A percentile compares a stretch with the other conserved stretches of the same genome.
Conservation (phyloP, 2,329 filamentous ascomycete genomes). For the Talaromyces sp. region DNA sequence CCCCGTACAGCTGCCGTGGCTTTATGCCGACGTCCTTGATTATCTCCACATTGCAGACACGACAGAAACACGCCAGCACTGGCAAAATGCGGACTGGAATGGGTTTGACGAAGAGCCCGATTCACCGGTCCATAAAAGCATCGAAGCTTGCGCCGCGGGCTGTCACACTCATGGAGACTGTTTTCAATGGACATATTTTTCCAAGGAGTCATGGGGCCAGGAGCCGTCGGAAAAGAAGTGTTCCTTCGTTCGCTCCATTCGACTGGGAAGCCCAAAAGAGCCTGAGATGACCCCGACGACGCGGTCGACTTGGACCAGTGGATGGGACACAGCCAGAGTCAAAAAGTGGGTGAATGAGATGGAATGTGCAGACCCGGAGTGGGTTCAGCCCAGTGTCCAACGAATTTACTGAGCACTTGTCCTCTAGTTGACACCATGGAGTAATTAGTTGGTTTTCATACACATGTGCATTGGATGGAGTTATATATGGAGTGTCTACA, state of each 20-base stretch:
- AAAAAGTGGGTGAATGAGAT: slow-evolving; percentile 16
- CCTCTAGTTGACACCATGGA: neutral
- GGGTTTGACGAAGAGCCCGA: slow-evolving; percentile 23
- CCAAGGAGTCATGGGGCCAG: slow-evolving; percentile 1
- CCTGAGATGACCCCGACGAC: slow-evolving; percentile 4
- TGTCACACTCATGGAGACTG: slow-evolving; percentile 21
- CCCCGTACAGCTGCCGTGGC: slow-evolving; percentile 13
- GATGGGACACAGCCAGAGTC: slow-evolving; percentile 25
- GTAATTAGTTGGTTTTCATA: neutral
- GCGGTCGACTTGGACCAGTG: slow-evolving; percentile 16
- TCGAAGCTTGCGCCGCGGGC: slow-evolving; percentile 22
- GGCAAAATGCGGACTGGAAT: slow-evolving; percentile 33
- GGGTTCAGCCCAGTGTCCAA: slow-evolving; percentile 23
- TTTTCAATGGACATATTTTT: slow-evolving; percentile 22
- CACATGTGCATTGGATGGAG: neutral
- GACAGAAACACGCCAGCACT: slow-evolving; percentile 19
- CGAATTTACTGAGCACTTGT: slow-evolving; percentile 18
- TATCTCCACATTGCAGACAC: slow-evolving; percentile 22
- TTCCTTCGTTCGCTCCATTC: slow-evolving; percentile 19
- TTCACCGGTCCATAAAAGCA: slow-evolving; percentile 22
- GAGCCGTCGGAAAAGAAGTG: slow-evolving; percentile 15
- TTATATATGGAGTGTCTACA: neutral
- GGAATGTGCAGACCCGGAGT: slow-evolving; percentile 17
- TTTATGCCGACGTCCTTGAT: slow-evolving; percentile 26
- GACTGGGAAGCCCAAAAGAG: slow-evolving; percentile 17